These are phyloP conservation scores for Pichia sporocuriosa DNA, from an alignment of 805 yeast genomes.

Conservation along the genomic window DNA sequence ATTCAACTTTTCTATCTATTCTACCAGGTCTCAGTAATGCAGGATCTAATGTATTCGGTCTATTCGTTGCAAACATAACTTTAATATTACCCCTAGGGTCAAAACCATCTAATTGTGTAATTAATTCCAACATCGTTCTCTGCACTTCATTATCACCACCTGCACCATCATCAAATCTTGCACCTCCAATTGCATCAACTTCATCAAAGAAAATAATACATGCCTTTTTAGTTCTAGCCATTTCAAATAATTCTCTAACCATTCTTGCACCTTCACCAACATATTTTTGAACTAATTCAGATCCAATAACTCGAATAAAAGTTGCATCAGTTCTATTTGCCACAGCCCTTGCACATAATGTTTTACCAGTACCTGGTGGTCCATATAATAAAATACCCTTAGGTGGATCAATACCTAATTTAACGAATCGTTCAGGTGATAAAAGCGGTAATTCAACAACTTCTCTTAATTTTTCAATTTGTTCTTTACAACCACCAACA, in stretches of 20 bases:
- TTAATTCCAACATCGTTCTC: slow-evolving; percentile 96
- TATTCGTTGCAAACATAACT: slow-evolving; percentile 98
- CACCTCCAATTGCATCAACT: slow-evolving; percentile 98
- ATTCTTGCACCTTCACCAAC: slow-evolving; percentile 99
- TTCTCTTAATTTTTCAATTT: slow-evolving; percentile 91
- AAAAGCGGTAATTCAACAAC: slow-evolving; percentile 91
- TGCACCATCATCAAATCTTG: slow-evolving; percentile 99
- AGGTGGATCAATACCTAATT: slow-evolving; percentile 97
- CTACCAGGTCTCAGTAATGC: slow-evolving; percentile 97
- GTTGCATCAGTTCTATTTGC: slow-evolving; percentile 99
- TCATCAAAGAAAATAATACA: slow-evolving; percentile 98
- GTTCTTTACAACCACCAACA: slow-evolving; percentile 98
- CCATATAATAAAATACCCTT: slow-evolving; percentile 95
- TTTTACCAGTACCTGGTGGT: slow-evolving; percentile 99
- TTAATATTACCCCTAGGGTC: slow-evolving; percentile 98
- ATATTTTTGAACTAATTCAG: slow-evolving; percentile 95
- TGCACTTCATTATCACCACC: slow-evolving; percentile 99
- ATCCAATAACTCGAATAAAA: slow-evolving; percentile 95
- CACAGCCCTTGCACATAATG: slow-evolving; percentile 97
- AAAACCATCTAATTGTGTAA: slow-evolving; percentile 96
- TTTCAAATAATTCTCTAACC: slow-evolving; percentile 97
- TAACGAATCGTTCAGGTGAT: slow-evolving; percentile 95
- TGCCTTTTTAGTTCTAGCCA: slow-evolving; percentile 98
- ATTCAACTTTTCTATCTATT: slow-evolving; percentile 97
- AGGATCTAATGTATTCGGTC: slow-evolving; percentile 97